Base-by-base conservation (phyloP, 1,284 basidiomycete genomes). In the Leccinum ponderosum region DNA sequence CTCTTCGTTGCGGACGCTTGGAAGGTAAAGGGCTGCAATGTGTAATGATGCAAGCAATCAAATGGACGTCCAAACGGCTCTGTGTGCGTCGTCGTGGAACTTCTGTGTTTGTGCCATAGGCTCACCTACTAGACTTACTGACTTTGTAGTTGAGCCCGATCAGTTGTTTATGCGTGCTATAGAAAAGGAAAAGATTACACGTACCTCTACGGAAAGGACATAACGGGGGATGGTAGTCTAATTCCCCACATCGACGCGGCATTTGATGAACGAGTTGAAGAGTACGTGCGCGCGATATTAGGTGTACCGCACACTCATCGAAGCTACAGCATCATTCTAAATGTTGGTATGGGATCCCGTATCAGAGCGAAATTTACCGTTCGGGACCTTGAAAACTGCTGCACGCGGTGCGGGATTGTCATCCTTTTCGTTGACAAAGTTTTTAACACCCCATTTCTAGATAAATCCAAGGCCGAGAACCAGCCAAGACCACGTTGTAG, bases 311-410 rank as follows among this genome's bases (percentile, higher is more conserved):
- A n/a, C 29, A 33, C 22, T 55, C 31, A 59, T 62, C 25, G 59
- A 17, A 53, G 8, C 55, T 48, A 5, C 62, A 97, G 95, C 55
- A 88, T 95, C 66, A 93, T 98, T 51, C 77, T 98, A 98, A 74
- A 97, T 98, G 95, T 78, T 98, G 48, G 96, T 96, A 3, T 97
- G 93, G 91, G 95, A 98, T 73, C 95, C 95, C 0, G 80, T 90
- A 2, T 87, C 92, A 0, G 89, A 91, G 65, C 86, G 91, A 50
- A 93, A 93, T 69, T 79, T 96, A 11, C 92, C 95, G 0, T 98
- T 98, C 66, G 96, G 95, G 1, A 91, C 87, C 0, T 78, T 98
- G 55, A 98, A 98, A 75, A 93, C 93, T 0, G 93, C 94, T 35
- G 95, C 94, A 1, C 77, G 89, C 7, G 89, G 93, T 93, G 64